Evolutionary conservation across 1,284 basidiomycete genomes (phyloP).

Genomic region (Pterula multifida): DNA sequence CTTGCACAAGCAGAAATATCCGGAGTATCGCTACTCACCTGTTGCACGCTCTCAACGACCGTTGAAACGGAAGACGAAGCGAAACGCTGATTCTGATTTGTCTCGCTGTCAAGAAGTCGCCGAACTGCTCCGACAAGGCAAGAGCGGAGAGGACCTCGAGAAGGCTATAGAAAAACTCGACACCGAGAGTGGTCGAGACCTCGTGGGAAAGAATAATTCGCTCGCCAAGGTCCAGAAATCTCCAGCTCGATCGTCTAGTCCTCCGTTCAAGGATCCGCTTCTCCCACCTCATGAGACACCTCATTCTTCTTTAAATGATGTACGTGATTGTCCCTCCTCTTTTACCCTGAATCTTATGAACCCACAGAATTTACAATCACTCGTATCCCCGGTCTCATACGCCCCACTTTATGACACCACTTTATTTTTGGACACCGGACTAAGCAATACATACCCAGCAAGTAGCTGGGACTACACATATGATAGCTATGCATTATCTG

Average conservation of each 20-base stretch:
- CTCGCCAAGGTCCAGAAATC: neutral
- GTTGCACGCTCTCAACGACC: constrained; percentile 27
- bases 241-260: too few relatives aligned
- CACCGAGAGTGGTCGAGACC: constrained; percentile 4
- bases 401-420: too few relatives aligned
- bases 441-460: too few relatives aligned
- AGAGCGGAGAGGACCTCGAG: constrained; percentile 37
- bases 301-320: too few relatives aligned
- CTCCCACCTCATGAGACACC: neutral
- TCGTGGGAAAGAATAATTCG: neutral
- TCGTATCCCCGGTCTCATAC: too few relatives aligned
- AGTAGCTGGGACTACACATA: too few relatives aligned
- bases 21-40: constrained; percentile 44
- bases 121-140: constrained; percentile 39
- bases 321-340: too few relatives aligned
- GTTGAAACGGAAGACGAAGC: constrained; percentile 36
- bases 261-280: constrained; percentile 4
- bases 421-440: too few relatives aligned
- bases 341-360: too few relatives aligned
- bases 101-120: constrained; percentile 41
- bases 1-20: constrained; percentile 40
- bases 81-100: constrained; percentile 34
- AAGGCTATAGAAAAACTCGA: constrained; percentile 28
- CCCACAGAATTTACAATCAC: neutral
- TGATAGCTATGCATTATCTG: too few relatives aligned